phyloP scores from a whole-genome alignment of 2,329 filamentous ascomycete species.

The Pseudodiploospora longispora region DNA sequence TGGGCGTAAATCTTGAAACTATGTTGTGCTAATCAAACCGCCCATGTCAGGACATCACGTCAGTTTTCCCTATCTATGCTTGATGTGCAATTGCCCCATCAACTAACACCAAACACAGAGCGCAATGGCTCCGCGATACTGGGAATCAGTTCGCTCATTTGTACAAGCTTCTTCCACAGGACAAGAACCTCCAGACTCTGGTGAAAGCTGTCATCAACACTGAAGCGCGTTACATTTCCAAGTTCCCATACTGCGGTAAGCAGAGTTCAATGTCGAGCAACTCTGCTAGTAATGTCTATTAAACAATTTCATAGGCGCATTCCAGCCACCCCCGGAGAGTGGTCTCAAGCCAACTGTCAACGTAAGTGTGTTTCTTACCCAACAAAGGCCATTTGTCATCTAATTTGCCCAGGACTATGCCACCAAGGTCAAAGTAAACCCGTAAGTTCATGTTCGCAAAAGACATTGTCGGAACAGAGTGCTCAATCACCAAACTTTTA shows the following conservation, averaged over 20 bases:
- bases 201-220: conserved; percentile 66
- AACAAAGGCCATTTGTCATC: background rate
- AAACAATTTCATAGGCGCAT: conserved; percentile 50
- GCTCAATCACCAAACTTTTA: conserved; percentile 1
- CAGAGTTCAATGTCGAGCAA: background rate
- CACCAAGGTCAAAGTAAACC: conserved; percentile 15
- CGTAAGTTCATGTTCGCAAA: conserved; percentile 10
- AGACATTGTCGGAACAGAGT: background rate
- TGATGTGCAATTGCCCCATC: background rate
- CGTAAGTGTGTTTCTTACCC: conserved; percentile 2
- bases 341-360: conserved; percentile 28
- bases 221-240: conserved; percentile 59
- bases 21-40: background rate
- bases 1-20: conserved; percentile 24
- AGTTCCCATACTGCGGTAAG: conserved; percentile 61
- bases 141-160: conserved; percentile 67
- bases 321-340: conserved; percentile 76
- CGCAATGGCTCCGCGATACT: conserved; percentile 72
- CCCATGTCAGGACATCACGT: conserved; percentile 17
- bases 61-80: background rate
- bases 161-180: conserved; percentile 46
- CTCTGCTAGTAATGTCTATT: background rate
- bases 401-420: conserved; percentile 12
- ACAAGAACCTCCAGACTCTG: conserved; percentile 55
- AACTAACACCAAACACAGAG: conserved; percentile 7